Conservation (phyloP, 202 grass and related monocot genomes). For the Carex sylvatica region DNA sequence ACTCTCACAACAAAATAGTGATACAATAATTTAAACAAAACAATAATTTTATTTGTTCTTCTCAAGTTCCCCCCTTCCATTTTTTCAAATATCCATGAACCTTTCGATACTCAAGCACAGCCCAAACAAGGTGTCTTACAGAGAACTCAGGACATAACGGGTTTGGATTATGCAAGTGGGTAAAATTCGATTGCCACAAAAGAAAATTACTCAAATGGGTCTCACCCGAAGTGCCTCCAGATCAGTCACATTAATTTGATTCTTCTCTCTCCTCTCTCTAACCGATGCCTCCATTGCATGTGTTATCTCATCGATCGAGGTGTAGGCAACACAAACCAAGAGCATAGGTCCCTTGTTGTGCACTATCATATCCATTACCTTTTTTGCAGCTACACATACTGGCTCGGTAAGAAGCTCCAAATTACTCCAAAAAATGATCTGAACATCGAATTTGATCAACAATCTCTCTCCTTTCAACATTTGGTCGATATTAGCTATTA, state of each 20-base stretch:
- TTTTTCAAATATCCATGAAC: conserved; percentile 49
- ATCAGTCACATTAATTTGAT: conserved; percentile 21
- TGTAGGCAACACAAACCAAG: conserved; percentile 75
- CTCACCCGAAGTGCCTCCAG: conserved; percentile 75
- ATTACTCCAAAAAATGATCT: conserved; percentile 71
- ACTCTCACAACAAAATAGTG: not conserved
- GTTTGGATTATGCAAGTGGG: conserved; percentile 58
- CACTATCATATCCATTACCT: conserved; percentile 46
- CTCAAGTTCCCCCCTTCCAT: conserved; percentile 2
- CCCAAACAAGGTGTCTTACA: conserved; percentile 47
- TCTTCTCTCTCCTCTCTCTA: conserved; percentile 28
- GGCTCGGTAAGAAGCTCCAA: conserved; percentile 52
- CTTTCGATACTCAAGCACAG: conserved; percentile 63
- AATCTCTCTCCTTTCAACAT: conserved; percentile 49
- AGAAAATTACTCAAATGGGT: conserved; percentile 77
- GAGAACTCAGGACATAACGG: conserved; percentile 64
- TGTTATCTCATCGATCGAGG: conserved; percentile 62
- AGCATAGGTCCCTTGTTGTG: conserved; percentile 52
- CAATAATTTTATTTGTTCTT: not conserved
- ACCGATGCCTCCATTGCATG: conserved; percentile 47
- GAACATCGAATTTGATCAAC: conserved; percentile 51
- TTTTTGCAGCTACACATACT: conserved; percentile 52
- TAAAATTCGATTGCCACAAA: conserved; percentile 63
- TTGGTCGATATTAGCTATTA: conserved; percentile 70
- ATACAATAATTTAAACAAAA: not conserved